Conservation (phyloP, 441 rosid genomes). For the Theobroma grandiflorum region DNA sequence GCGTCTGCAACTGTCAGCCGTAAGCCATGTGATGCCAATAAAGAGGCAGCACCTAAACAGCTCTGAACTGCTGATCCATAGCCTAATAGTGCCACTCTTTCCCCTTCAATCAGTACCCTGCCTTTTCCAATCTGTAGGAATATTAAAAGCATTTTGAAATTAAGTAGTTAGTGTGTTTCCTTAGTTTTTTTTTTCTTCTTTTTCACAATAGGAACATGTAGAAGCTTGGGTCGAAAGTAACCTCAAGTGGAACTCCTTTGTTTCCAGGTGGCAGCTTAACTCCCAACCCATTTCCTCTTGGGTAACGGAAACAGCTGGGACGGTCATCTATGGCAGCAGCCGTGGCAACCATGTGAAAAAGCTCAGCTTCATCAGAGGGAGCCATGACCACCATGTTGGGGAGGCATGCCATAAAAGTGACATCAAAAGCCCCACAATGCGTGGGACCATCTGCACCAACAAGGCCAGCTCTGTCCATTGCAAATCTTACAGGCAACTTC, state of each 20-base stretch:
- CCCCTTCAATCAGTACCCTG: constrained; percentile 83
- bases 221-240: constrained; percentile 23
- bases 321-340: constrained; percentile 90
- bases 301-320: constrained; percentile 95
- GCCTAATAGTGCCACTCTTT: constrained; percentile 82
- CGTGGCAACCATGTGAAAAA: constrained; percentile 94
- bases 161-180: not conserved
- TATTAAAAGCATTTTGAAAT: not conserved
- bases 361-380: constrained; percentile 96
- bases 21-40: constrained; percentile 59
- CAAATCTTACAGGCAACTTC: constrained; percentile 92
- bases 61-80: constrained; percentile 89
- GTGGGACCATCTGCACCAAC: constrained; percentile 99
- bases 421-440: constrained; percentile 94
- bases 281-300: constrained; percentile 94
- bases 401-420: constrained; percentile 95
- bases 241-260: constrained; percentile 92
- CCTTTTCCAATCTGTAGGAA: constrained; percentile 82
- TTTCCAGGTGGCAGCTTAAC: constrained; percentile 78
- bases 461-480: constrained; percentile 95
- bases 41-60: constrained; percentile 77
- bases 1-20: constrained; percentile 85
- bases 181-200: not conserved
- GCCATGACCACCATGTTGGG: constrained; percentile 99
- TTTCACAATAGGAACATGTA: not conserved